Evolutionary conservation across 2,329 filamentous ascomycete genomes (phyloP).

Genomic region (Thermothelomyces thermophilus): DNA sequence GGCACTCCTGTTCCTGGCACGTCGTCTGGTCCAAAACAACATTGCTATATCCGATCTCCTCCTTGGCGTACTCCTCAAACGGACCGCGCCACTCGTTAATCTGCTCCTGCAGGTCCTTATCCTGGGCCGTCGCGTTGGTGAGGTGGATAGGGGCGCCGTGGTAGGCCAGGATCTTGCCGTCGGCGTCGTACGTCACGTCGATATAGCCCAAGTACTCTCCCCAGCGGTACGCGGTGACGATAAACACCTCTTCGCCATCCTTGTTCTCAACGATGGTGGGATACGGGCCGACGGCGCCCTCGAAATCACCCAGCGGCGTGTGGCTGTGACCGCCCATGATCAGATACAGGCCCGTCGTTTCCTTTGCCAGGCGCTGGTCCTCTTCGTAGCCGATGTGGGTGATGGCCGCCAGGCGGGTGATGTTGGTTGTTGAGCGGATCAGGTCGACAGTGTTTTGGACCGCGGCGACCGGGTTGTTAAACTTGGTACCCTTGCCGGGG

Average conservation of each 20-base stretch:
- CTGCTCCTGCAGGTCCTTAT: constrained; percentile 49
- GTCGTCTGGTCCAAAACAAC: constrained; percentile 52
- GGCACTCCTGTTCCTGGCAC: constrained; percentile 54
- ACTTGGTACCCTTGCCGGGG: constrained; percentile 51
- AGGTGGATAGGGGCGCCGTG: constrained; percentile 58
- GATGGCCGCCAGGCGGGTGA: constrained; percentile 58
- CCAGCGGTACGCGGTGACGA: constrained; percentile 63
- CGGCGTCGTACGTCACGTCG: constrained; percentile 54
- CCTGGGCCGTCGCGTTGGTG: constrained; percentile 53
- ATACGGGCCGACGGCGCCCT: constrained; percentile 52
- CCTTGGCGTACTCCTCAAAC: constrained; percentile 52
- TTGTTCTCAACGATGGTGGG: constrained; percentile 56
- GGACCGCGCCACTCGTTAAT: constrained; percentile 53
- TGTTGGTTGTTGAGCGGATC: constrained; percentile 54
- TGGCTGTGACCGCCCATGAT: constrained; percentile 60
- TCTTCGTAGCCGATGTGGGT: constrained; percentile 62
- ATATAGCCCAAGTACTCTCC: constrained; percentile 64
- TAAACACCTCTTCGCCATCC: constrained; percentile 60
- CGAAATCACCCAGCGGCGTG: constrained; percentile 54
- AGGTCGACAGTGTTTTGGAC: constrained; percentile 57
- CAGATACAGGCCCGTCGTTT: constrained; percentile 57
- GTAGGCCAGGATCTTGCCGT: constrained; percentile 57
- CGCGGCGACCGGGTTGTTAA: constrained; percentile 50
- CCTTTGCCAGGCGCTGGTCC: constrained; percentile 53
- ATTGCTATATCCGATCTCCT: constrained; percentile 49